Evolutionary conservation across 805 yeast species (phyloP).

Genomic region (Candida chauliodis): DNA sequence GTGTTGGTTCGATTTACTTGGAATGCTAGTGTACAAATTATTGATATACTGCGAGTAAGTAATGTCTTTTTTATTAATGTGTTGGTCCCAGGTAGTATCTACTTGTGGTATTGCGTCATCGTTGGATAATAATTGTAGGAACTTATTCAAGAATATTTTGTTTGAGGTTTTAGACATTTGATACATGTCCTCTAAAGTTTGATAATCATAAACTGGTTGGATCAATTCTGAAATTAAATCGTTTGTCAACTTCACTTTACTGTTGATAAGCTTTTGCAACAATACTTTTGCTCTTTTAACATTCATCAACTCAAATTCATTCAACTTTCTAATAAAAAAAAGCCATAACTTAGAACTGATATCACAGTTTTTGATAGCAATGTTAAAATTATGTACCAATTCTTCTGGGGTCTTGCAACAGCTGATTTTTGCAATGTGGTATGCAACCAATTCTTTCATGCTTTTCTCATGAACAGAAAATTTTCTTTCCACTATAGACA

Average conservation of each 20-base stretch:
- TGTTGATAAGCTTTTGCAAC: constrained; percentile 21
- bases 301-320: constrained; percentile 30
- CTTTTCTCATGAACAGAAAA: constrained; percentile 11
- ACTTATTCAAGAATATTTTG: constrained; percentile 23
- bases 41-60: constrained; percentile 1
- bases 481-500: constrained; percentile 23
- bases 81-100: constrained; percentile 16
- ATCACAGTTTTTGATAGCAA: constrained; percentile 18
- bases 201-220: constrained; percentile 25
- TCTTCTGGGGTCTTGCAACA: constrained; percentile 33
- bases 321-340: constrained; percentile 28
- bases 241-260: constrained; percentile 28
- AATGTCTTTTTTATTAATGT: neutral
- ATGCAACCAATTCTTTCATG: constrained; percentile 19
- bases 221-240: constrained; percentile 28
- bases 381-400: constrained; percentile 31
- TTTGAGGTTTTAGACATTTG: neutral
- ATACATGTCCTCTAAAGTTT: constrained; percentile 10
- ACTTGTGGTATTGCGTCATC: constrained; percentile 9
- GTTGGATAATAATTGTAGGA: constrained; percentile 22
- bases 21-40: constrained; percentile 9
- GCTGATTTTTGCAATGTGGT: constrained; percentile 22
- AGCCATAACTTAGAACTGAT: constrained; percentile 33
- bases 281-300: constrained; percentile 24
- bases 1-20: constrained; percentile 22